phyloP scores from a whole-genome alignment of 2,329 filamentous ascomycete genomes.

The Colletotrichum sp. region DNA sequence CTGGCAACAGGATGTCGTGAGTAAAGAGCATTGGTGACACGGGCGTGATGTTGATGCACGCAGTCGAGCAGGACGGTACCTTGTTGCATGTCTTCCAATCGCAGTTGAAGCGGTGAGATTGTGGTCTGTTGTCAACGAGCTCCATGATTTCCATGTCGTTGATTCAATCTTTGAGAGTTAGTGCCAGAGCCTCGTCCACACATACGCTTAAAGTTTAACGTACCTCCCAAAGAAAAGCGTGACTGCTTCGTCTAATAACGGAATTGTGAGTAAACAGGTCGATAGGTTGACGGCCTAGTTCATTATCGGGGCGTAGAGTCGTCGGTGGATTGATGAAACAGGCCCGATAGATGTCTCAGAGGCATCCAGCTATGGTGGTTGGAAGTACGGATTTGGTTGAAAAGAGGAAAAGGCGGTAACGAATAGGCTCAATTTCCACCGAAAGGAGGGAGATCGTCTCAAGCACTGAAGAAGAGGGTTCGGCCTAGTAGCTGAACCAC shows the following conservation, averaged over 20 bases:
- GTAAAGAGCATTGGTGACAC: background rate
- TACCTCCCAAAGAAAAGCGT: background rate
- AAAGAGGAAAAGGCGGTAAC: background rate
- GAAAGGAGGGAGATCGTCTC: background rate
- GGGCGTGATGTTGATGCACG: background rate
- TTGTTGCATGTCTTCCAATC: constrained; percentile 67
- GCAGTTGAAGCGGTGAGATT: constrained; percentile 66
- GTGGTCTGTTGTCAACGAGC: constrained; percentile 67
- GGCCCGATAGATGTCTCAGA: background rate
- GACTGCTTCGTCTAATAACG: background rate
- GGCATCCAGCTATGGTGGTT: background rate
- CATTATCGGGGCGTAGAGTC: background rate
- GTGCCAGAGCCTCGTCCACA: rapidly evolving
- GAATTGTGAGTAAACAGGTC: background rate
- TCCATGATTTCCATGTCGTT: constrained; percentile 66
- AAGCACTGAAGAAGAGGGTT: background rate
- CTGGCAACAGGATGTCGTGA: constrained; percentile 38
- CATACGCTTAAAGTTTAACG: background rate
- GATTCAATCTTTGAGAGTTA: background rate
- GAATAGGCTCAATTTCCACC: background rate
- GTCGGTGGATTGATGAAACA: background rate
- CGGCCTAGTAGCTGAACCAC: background rate
- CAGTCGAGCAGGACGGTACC: constrained; percentile 36
- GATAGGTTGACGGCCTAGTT: background rate
- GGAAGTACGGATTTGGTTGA: background rate